Evolutionary conservation across 169 alveolate genomes (phyloP), one percentile per base, ranked within the genome.

Genomic region (Toxoplasma gondii): DNA sequence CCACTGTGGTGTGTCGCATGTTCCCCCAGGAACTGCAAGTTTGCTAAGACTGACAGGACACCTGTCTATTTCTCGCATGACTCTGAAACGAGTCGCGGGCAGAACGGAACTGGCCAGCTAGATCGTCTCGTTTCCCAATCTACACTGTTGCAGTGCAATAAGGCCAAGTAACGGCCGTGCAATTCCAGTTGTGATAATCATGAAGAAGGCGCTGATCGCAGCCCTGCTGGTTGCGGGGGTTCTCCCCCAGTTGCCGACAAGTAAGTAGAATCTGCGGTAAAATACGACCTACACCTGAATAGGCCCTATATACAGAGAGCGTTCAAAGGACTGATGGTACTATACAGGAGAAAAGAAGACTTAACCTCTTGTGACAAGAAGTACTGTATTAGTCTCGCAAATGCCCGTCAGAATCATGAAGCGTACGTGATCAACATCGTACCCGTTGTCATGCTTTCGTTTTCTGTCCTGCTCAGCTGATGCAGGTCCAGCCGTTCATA

Each of bases 161-260:
- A 16, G 74, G 7, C 74, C 74, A 64, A 64, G 9, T 1, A 4
- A 22, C 74, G n/a, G 29, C 74, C 4, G 74, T 64, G n/a, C 74
- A 19, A 64, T 19, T 31, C 74, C n/a, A 27, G n/a, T 27, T 64
- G 74, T 64, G 29, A 27, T 64, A 27, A 64, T 27, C 74, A 64
- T 64, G 74, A 64, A 27, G 74, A 64, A 64, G n/a, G 74, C 74
- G 7, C 74, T 64, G 74, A 64, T 64, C n/a, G 74, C 74, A 22
- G 74, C 74, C 74, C 34, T 64, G n/a, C n/a, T 64, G 74, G 74
- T 64, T 64, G 74, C 74, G 74, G 74, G 74, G 74, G 74, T 64
- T 27, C 74, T 64, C 74, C 74, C 74, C 74, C 74, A 64, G 34
- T 64, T 64, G n/a, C 74, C 74, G 74, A 64, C 74, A 27, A 64